phyloP scores from a whole-genome alignment of 768 basidiomycete species.

The Panellus pusillus region DNA sequence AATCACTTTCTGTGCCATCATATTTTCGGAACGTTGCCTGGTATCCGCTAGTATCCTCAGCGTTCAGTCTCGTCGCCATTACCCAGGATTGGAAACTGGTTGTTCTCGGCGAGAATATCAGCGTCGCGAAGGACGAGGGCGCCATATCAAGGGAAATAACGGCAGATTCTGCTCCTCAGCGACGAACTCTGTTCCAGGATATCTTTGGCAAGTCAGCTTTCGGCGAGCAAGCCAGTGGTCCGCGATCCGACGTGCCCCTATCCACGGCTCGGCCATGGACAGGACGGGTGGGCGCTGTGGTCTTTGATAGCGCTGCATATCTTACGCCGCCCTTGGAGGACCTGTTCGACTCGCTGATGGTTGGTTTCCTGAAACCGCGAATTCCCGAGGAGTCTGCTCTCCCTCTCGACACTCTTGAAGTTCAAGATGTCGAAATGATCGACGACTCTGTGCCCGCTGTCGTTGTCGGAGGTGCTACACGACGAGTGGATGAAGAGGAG shows the following conservation, averaged over 20 bases:
- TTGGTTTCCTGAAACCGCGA: conserved; percentile 34
- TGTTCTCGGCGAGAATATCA: conserved; percentile 62
- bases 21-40: conserved; percentile 50
- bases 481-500: conserved; percentile 51
- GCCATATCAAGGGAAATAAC: conserved; percentile 39
- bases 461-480: conserved; percentile 24
- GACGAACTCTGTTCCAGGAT: conserved; percentile 79
- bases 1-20: conserved; percentile 57
- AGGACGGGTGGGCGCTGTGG: conserved; percentile 41
- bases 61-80: conserved; percentile 67
- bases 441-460: conserved; percentile 22
- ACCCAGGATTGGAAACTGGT: conserved; percentile 66
- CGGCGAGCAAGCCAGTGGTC: conserved; percentile 28
- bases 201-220: conserved; percentile 86
- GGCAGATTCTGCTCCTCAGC: conserved; percentile 28
- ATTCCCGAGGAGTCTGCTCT: conserved; percentile 10
- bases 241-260: conserved; percentile 13
- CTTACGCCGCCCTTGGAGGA: conserved; percentile 71
- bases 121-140: conserved; percentile 42
- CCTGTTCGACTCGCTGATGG: conserved; percentile 62
- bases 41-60: conserved; percentile 32
- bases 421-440: conserved; percentile 48
- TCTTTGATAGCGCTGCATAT: conserved; percentile 73
- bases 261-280: conserved; percentile 18
- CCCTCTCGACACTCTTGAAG: conserved; percentile 23